Evolutionary conservation across 2,329 filamentous ascomycete genomes (phyloP).

Genomic region (Sclerotinia nivalis): DNA sequence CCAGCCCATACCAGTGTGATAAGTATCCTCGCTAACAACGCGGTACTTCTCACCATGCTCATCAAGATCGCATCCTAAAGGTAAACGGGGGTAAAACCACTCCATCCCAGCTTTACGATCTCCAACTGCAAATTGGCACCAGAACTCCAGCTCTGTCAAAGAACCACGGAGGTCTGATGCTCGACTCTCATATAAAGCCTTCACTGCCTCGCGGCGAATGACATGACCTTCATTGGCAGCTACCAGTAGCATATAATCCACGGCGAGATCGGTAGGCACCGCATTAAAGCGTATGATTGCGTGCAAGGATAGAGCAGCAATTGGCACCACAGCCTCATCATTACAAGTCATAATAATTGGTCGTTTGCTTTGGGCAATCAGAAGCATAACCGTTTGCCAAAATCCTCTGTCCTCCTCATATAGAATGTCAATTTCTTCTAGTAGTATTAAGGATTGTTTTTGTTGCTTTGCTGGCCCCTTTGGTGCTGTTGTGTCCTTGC

Average conservation of each 20-base stretch:
- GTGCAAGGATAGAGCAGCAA: slow-evolving; percentile 74
- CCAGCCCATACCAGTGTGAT: slow-evolving; percentile 75
- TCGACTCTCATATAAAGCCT: slow-evolving; percentile 69
- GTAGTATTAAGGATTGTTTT: slow-evolving; percentile 89
- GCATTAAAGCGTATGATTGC: slow-evolving; percentile 76
- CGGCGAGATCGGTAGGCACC: slow-evolving; percentile 65
- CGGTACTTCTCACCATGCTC: slow-evolving; percentile 67
- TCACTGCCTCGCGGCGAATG: slow-evolving; percentile 65
- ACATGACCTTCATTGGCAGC: slow-evolving; percentile 89
- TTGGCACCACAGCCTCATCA: slow-evolving; percentile 78
- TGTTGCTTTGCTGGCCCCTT: slow-evolving; percentile 50
- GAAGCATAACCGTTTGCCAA: slow-evolving; percentile 76
- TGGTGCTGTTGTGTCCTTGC: slow-evolving; percentile 16
- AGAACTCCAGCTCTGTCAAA: slow-evolving; percentile 85
- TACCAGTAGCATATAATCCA: slow-evolving; percentile 78
- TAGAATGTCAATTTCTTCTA: slow-evolving; percentile 91
- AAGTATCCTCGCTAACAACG: slow-evolving; percentile 80
- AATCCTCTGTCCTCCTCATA: slow-evolving; percentile 97
- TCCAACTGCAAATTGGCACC: slow-evolving; percentile 95
- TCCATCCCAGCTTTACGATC: slow-evolving; percentile 84
- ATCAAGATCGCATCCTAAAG: slow-evolving; percentile 68
- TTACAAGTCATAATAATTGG: slow-evolving; percentile 97
- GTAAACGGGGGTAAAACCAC: slow-evolving; percentile 84
- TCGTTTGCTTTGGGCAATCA: slow-evolving; percentile 82
- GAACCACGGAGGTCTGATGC: slow-evolving; percentile 74